Conservation (phyloP, 2,329 filamentous ascomycete species). For the Neofusicoccum parvum region DNA sequence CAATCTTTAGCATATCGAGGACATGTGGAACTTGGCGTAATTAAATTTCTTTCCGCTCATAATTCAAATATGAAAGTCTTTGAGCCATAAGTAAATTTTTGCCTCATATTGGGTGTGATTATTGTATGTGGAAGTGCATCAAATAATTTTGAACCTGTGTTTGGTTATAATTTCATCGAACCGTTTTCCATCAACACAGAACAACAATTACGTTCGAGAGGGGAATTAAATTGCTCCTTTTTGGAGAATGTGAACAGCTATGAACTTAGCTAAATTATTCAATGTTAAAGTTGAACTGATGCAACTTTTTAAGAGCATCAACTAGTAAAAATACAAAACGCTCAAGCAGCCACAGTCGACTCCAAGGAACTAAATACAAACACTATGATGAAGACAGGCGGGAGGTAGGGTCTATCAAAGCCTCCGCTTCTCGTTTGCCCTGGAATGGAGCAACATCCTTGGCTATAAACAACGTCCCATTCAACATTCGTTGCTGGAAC, state of each 20-base stretch:
- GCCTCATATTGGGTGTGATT: neutral
- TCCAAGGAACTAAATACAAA: neutral
- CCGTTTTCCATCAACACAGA: no score
- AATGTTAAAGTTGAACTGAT: neutral
- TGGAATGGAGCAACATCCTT: constrained; percentile 6
- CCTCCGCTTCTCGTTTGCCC: neutral
- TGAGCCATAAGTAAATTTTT: neutral
- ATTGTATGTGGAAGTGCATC: neutral
- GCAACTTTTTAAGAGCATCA: neutral
- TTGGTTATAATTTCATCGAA: no score
- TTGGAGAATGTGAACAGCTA: neutral
- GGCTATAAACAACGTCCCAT: neutral
- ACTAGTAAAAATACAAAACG: neutral
- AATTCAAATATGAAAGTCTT: neutral
- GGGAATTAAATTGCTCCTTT: no score
- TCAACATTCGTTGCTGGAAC: constrained; percentile 4
- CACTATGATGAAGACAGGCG: neutral
- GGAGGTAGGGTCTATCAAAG: neutral
- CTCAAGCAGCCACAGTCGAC: no score
- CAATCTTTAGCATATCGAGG: neutral
- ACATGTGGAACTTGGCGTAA: no score
- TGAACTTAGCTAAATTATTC: neutral
- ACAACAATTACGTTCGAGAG: no score
- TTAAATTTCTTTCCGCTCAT: no score
- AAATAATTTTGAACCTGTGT: no score